These are phyloP conservation scores for Chaetomium sp. DNA, from an alignment of 2,329 filamentous ascomycete genomes.

Conservation along the genomic window DNA sequence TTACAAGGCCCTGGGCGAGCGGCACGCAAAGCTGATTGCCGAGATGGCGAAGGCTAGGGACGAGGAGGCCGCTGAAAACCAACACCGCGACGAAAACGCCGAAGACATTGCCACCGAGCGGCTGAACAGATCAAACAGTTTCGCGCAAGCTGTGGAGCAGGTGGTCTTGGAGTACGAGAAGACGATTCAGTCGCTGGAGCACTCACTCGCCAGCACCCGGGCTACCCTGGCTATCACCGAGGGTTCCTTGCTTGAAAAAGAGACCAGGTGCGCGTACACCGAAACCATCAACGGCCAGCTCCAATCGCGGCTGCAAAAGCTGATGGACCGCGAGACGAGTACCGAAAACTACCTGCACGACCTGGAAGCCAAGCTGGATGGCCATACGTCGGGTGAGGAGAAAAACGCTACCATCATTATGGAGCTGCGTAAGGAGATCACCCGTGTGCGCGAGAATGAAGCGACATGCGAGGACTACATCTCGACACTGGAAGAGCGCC, in stretches of 20 bases:
- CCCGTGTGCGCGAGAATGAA: conserved; percentile 86
- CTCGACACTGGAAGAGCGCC: conserved; percentile 89
- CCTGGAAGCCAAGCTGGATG: conserved; percentile 85
- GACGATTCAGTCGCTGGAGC: conserved; percentile 91
- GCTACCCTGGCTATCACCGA: conserved; percentile 82
- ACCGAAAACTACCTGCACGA: conserved; percentile 94
- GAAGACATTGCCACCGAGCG: conserved; percentile 83
- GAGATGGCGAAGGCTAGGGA: conserved; percentile 88
- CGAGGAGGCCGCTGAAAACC: conserved; percentile 62
- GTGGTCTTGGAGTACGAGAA: conserved; percentile 98
- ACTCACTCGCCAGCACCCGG: conserved; percentile 86
- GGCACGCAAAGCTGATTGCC: conserved; percentile 92
- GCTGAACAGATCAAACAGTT: conserved; percentile 91
- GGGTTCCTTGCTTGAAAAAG: conserved; percentile 84
- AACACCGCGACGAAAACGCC: conserved; percentile 61
- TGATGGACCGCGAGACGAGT: conserved; percentile 86
- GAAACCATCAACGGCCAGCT: conserved; percentile 92
- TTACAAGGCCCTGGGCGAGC: conserved; percentile 85
- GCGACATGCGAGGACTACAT: conserved; percentile 93
- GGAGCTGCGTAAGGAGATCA: conserved; percentile 89
- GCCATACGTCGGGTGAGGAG: conserved; percentile 87
- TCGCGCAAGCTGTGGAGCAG: conserved; percentile 92
- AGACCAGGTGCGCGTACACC: conserved; percentile 88
- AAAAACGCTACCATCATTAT: conserved; percentile 83
- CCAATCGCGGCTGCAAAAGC: conserved; percentile 85